Base-by-base conservation (phyloP, 1,139 yeast genomes). In the Scheffersomyces lignicola region DNA sequence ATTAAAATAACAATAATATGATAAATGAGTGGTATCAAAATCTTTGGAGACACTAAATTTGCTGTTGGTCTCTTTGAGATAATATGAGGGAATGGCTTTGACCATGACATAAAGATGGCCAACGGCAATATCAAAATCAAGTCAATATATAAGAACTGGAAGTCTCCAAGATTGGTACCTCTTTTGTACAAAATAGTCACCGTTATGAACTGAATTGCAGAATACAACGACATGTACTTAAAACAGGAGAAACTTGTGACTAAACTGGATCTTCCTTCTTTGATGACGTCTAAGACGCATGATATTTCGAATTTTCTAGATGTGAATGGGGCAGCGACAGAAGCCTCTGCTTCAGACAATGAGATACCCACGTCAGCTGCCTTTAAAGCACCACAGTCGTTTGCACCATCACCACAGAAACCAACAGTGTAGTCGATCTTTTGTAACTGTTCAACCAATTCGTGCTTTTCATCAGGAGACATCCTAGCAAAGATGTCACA, bases 381-480 rank as follows among this genome's bases (percentile, higher is more conserved):
- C 52, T 90, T 92, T 39, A 92, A 69, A 0, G 99, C 99, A 48
- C 98, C 98, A 62, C 97, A 92, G 57, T 92, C 99, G 60, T 92
- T 84, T 2, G 94, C 94, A 47, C 94, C 99, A 62, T 92, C 99
- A 23, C 99, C 99, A 63, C 97, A 90, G 60, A 92, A 92, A 1
- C 97, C 96, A 29, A 89, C 95, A 0, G 96, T 88, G 55, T 90
- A 92, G 51, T 88, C 96, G 16, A 92, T 56, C 24, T 69, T 73
- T 57, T 89, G 96, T 16, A 92, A 63, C 54, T 85, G 89, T 49
- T 86, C 92, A 20, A 92, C 97, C 35, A 92, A 69, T 60, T 92
- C 98, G 56, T 92, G 96, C 55, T 92, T 92, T 55, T 92, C 99
- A 59, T 92, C 98, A 0, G 99, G 99, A 0, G 97, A 90, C 99